Evolutionary conservation across 1,284 basidiomycete genomes (phyloP), one percentile per base, ranked within the genome.

Genomic region (Boletus austroedulis): DNA sequence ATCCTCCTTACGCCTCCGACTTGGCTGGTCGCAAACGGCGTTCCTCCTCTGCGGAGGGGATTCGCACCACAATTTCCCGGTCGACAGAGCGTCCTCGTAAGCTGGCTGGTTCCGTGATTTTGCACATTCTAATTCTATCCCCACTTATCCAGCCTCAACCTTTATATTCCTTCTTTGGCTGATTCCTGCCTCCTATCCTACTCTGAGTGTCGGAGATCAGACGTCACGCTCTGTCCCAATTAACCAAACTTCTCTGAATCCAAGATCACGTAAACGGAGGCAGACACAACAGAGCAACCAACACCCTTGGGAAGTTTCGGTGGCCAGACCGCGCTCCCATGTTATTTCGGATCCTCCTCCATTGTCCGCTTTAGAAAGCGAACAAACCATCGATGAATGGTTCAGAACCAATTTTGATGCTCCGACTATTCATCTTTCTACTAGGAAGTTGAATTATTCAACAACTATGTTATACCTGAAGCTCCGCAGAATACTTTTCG

Each of bases 341-440:
- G 9, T 64, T 0, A 67, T 69, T 3, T 73, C 75, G 0, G 67
- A 75, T 53, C 49, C 71, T n/a, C n/a, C n/a, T 34, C 68, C 71
- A 0, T 41, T 52, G 21, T 43, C 62, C 5, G 46, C 56, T 0
- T 2, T 48, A 4, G 60, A 34, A 34, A 34, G 32, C 32, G 32
- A 34, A 17, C 12, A 48, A 9, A 43, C 50, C 6, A 58, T 69
- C 5, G 72, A 73, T 6, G 53, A 67, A 41, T 71, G 70, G 69
- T 64, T 69, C 12, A 59, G 50, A 1, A 23, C 19, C n/a, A 68
- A 63, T 45, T 64, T 65, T 31, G 56, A 61, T 5, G 1, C 34
- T 63, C n/a, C n/a, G n/a, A n/a, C 31, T 65, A 3, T 76, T 73
- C 23, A 54, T 66, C 5, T 32, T 65, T 6, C 67, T 64, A 5